Evolutionary conservation across 1,284 basidiomycete genomes (phyloP).

Genomic region (Leccinum subrobustum): DNA sequence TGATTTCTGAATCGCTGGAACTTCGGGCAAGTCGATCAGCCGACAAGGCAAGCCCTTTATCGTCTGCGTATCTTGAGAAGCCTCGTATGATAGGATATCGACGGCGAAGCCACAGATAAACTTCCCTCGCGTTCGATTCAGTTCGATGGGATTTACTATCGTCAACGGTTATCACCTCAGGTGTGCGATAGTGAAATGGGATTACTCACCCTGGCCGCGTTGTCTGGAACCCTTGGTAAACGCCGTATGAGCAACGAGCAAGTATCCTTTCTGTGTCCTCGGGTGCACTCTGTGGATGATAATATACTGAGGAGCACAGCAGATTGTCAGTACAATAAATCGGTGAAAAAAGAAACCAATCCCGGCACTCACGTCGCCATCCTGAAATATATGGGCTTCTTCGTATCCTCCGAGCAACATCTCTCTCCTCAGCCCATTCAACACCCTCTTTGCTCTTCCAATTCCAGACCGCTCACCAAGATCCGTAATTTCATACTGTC

Average conservation of each 20-base stretch:
- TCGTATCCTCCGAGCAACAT: conserved; percentile 81
- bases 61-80: conserved; percentile 51
- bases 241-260: conserved; percentile 88
- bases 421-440: conserved; percentile 87
- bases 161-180: conserved; percentile 1
- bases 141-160: conserved; percentile 78
- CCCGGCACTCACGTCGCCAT: conserved; percentile 76
- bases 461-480: conserved; percentile 66
- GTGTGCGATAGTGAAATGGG: neutral
- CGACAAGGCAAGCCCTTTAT: conserved; percentile 75
- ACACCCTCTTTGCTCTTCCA: conserved; percentile 74
- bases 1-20: conserved; percentile 52
- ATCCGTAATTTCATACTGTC: conserved; percentile 67
- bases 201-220: conserved; percentile 65
- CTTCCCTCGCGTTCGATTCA: conserved; percentile 74
- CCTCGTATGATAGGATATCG: conserved; percentile 63
- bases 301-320: conserved; percentile 61
- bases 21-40: conserved; percentile 61
- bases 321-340: conserved; percentile 5
- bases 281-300: conserved; percentile 89
- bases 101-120: conserved; percentile 82
- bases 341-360: conserved; percentile 16
- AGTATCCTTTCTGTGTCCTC: conserved; percentile 85
- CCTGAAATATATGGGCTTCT: conserved; percentile 94
- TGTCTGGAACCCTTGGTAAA: conserved; percentile 79